Evolutionary conservation across 805 yeast species (phyloP).

Genomic region (Metschnikowia gruessii): DNA sequence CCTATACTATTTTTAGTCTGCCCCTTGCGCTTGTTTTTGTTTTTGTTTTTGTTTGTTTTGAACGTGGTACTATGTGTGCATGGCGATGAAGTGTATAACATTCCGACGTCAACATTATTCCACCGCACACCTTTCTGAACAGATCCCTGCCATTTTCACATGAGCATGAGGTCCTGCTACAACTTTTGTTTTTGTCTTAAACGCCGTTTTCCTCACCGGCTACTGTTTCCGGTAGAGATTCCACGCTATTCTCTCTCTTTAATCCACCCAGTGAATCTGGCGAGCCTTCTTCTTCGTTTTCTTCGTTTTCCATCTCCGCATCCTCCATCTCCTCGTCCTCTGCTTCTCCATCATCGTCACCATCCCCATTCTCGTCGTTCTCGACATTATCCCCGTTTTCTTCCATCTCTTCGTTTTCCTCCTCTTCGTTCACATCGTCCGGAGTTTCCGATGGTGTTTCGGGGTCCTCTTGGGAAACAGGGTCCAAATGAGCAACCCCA

Average conservation of each 20-base stretch:
- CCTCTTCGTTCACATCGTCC: conserved; percentile 1
- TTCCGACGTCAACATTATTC: too few relatives aligned
- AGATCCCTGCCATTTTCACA: too few relatives aligned
- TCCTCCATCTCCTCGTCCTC: conserved; percentile 2
- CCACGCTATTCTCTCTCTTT: background rate
- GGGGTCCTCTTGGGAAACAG: conserved; percentile 1
- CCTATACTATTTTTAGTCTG: too few relatives aligned
- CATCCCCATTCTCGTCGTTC: conserved; percentile 3
- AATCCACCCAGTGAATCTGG: background rate
- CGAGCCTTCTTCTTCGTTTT: background rate
- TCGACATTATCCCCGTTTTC: too few relatives aligned
- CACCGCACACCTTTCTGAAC: too few relatives aligned
- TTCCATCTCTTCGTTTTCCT: background rate
- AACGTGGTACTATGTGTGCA: too few relatives aligned
- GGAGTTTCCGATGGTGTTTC: conserved; percentile 5
- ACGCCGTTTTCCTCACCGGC: background rate
- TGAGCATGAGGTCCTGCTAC: too few relatives aligned
- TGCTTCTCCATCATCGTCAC: conserved; percentile 4
- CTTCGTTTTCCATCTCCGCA: conserved; percentile 1
- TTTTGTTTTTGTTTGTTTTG: too few relatives aligned
- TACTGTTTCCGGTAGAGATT: background rate
- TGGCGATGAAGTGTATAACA: too few relatives aligned
- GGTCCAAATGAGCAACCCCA: background rate
- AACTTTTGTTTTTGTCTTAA: background rate
- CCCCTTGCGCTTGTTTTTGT: too few relatives aligned